phyloP scores from a whole-genome alignment of 306 rosid species.

The Trifolium pratense region DNA sequence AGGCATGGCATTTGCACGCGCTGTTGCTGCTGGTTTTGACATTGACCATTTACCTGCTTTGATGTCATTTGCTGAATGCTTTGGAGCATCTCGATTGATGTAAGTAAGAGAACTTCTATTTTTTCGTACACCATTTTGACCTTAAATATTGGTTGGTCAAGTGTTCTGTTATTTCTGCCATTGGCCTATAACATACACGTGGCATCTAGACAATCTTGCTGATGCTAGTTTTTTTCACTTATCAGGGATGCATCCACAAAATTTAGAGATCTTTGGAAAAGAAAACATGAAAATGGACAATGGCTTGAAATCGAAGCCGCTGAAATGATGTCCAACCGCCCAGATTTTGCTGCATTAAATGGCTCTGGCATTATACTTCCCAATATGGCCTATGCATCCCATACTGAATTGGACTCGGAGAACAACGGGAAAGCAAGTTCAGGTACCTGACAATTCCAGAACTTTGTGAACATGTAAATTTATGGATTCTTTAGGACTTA shows the following conservation, averaged over 20 bases:
- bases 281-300: conserved; percentile 96
- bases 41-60: conserved; percentile 68
- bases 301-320: conserved; percentile 96
- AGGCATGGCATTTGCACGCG: conserved; percentile 99
- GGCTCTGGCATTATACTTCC: conserved; percentile 74
- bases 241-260: conserved; percentile 82
- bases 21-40: conserved; percentile 99
- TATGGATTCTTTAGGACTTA: conserved; percentile 13
- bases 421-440: conserved; percentile 64
- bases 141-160: conserved; percentile 26
- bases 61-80: conserved; percentile 85
- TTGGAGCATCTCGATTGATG: conserved; percentile 94
- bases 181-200: conserved; percentile 32
- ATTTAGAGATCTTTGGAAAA: conserved; percentile 86
- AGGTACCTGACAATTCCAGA: conserved; percentile 52
- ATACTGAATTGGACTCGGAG: conserved; percentile 56
- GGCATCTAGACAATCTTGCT: conserved; percentile 32
- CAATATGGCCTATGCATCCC: conserved; percentile 53
- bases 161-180: conserved; percentile 36
- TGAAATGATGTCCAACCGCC: conserved; percentile 67
- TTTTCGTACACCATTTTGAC: conserved; percentile 35
- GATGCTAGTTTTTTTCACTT: conserved; percentile 36
- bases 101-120: conserved; percentile 58
- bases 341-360: conserved; percentile 68
- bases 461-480: conserved; percentile 25